A percentile compares a stretch with the other conserved stretches of the same genome.
Conservation (phyloP, 73 alveolate species). For the Tetrahymena thermophila region DNA sequence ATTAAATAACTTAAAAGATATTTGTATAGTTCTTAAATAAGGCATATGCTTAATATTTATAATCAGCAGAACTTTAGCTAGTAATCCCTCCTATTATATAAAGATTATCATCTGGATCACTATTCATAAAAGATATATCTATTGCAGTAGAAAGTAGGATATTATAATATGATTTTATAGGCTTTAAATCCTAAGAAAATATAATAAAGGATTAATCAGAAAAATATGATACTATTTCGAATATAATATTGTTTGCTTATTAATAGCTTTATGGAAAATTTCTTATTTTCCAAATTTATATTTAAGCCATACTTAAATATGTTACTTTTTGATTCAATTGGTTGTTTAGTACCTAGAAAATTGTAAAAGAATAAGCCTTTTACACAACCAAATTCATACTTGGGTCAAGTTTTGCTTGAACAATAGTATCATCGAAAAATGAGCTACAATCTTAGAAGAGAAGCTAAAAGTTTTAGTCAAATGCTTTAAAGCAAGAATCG, state of each 20-base stretch:
- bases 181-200: neutral
- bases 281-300: no score
- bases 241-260: no score
- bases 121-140: neutral
- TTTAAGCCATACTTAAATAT: neutral
- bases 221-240: neutral
- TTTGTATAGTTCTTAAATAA: neutral
- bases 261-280: neutral
- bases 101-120: neutral
- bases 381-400: no score
- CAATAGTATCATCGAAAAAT: neutral
- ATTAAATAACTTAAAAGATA: neutral
- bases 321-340: neutral
- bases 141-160: neutral
- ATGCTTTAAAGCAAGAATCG: neutral
- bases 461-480: neutral
- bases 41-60: neutral
- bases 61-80: neutral
- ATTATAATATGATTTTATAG: no score
- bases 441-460: neutral
- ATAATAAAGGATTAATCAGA: neutral
- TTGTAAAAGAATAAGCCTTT: neutral
- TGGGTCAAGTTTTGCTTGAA: neutral
- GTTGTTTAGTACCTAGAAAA: no score
- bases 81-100: neutral